Conservation (phyloP, 306 rosid genomes). For the Erythrophleum fordii region DNA sequence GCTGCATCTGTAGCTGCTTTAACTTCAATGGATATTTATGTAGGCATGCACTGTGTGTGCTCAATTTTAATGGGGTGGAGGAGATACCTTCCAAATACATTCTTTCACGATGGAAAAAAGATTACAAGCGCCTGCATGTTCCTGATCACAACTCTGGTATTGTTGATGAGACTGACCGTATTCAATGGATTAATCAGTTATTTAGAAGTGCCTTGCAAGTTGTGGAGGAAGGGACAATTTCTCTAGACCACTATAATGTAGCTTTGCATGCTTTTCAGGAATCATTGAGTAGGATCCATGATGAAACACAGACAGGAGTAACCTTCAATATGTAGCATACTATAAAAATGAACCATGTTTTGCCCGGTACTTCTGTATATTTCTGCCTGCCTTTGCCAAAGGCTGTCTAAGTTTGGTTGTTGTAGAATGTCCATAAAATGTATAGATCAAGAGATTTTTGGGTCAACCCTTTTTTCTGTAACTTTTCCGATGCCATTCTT, state of each 20-base stretch:
- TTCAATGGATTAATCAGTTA: constrained; percentile 75
- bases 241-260: constrained; percentile 78
- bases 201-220: constrained; percentile 80
- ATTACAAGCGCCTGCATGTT: constrained; percentile 73
- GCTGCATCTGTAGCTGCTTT: constrained; percentile 94
- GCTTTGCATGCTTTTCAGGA: constrained; percentile 82
- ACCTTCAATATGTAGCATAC: constrained; percentile 5
- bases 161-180: constrained; percentile 48
- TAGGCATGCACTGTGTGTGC: constrained; percentile 84
- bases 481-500: constrained; percentile 27
- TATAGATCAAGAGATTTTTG: constrained; percentile 35
- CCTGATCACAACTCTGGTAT: constrained; percentile 52
- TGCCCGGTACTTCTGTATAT: constrained; percentile 35
- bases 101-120: constrained; percentile 85
- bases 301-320: constrained; percentile 56
- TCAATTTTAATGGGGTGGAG: constrained; percentile 92
- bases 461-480: not conserved
- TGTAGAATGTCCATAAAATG: constrained; percentile 35
- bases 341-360: not conserved
- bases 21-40: constrained; percentile 87
- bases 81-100: constrained; percentile 80
- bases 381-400: constrained; percentile 23
- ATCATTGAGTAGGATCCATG: constrained; percentile 78
- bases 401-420: constrained; percentile 3
- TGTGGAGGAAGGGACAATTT: constrained; percentile 84